Conservation (phyloP, 2,329 filamentous ascomycete genomes). For the Hirsutella thompsonii region DNA sequence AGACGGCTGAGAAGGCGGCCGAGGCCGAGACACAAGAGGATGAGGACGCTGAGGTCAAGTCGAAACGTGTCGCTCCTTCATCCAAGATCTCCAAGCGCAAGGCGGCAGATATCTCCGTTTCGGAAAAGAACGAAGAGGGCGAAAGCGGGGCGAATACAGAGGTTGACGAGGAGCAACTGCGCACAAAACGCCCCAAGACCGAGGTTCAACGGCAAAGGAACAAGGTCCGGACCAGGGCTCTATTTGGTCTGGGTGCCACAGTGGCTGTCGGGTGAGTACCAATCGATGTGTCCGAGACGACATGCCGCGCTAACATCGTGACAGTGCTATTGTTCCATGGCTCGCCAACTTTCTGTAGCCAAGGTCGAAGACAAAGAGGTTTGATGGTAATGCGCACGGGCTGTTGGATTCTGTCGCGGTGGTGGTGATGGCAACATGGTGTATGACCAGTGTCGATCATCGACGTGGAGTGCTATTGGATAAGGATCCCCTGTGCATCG, state of each 20-base stretch:
- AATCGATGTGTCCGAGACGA: background rate
- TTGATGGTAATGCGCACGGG: too few species aligned
- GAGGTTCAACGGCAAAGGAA: slow-evolving; percentile 75
- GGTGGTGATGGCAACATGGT: background rate
- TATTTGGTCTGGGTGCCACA: slow-evolving; percentile 76
- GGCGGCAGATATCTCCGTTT: slow-evolving; percentile 56
- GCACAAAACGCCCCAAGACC: slow-evolving; percentile 67
- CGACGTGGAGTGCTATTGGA: background rate
- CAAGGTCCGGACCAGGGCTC: slow-evolving; percentile 71
- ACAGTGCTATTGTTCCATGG: slow-evolving; percentile 35
- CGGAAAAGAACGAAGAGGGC: slow-evolving; percentile 37
- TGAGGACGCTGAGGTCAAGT: slow-evolving; percentile 23
- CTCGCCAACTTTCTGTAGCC: slow-evolving; percentile 37
- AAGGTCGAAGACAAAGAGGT: too few species aligned
- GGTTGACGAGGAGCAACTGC: slow-evolving; percentile 27
- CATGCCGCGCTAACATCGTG: slow-evolving; percentile 5
- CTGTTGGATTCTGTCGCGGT: too few species aligned
- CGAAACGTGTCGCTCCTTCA: slow-evolving; percentile 16
- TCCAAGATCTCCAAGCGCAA: slow-evolving; percentile 57
- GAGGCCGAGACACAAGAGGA: slow-evolving; percentile 17
- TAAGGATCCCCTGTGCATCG: background rate
- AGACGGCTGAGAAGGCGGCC: slow-evolving; percentile 27
- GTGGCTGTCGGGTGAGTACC: slow-evolving; percentile 83
- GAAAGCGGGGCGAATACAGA: slow-evolving; percentile 21
- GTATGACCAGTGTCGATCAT: background rate